Percentiles rank a stretch among this genome's conserved stretches.
phyloP scores from a whole-genome alignment of 441 rosid species.

The Syzygium syzygioides region DNA sequence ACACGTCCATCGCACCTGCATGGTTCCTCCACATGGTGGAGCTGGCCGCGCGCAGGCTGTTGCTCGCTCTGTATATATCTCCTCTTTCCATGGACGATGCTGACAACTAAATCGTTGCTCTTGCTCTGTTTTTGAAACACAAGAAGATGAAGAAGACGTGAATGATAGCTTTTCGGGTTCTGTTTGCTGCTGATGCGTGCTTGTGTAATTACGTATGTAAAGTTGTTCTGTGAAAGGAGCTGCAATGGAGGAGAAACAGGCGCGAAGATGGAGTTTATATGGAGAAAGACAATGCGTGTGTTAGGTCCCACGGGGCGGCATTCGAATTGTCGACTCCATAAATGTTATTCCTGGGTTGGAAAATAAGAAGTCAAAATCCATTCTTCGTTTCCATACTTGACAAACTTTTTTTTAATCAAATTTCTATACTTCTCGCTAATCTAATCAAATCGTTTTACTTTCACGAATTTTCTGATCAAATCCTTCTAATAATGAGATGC shows the following conservation, averaged over 20 bases:
- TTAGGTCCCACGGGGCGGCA: too few relatives aligned
- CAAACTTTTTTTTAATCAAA: too few relatives aligned
- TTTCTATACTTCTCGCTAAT: too few relatives aligned
- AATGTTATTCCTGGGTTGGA: too few relatives aligned
- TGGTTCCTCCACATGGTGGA: not conserved
- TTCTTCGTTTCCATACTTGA: too few relatives aligned
- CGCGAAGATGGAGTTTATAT: not conserved
- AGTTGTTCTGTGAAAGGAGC: not conserved
- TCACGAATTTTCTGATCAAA: too few relatives aligned
- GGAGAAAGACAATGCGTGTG: too few relatives aligned
- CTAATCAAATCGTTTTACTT: too few relatives aligned
- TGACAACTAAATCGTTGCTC: not conserved
- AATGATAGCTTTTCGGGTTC: not conserved
- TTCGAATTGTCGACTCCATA: too few relatives aligned
- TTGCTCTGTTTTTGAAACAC: not conserved
- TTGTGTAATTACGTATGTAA: not conserved
- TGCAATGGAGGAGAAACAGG: not conserved
- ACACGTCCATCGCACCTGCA: not conserved
- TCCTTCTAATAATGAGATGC: too few relatives aligned
- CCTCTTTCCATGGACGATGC: not conserved
- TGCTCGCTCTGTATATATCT: not conserved
- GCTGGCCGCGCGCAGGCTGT: not conserved
- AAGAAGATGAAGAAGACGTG: not conserved
- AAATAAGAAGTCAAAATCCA: too few relatives aligned
- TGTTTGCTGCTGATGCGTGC: not conserved